Evolutionary conservation across 805 yeast genomes (phyloP), one percentile per base, ranked within the genome.

Genomic region (Jamesozyma piceae): DNA sequence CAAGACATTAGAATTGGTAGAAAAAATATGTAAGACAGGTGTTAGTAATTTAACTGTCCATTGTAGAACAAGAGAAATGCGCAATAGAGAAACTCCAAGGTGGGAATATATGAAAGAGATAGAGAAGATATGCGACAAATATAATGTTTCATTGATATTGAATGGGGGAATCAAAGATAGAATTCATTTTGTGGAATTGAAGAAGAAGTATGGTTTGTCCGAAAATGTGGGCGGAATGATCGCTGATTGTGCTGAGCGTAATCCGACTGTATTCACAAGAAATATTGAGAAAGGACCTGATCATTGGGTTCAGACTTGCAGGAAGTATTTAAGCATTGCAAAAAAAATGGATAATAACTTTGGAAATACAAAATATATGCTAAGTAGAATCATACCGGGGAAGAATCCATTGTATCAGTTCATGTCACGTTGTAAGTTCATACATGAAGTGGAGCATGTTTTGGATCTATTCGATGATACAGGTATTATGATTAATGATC

Each of bases 1-100:
- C 29, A 71, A 75, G 8, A 78, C 95, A 0, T 58, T 81, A 42
- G 66, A 56, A 1, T 66, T 90, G 36, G 82, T 90, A 0, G 53
- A 61, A 19, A 65, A 72, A 32, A 61, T 83, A 11, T 75, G 80
- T 28, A 59, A 66, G 28, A 92, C 98, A 0, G 98, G 98, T 1
- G 84, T 92, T 35, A 47, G 80, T 1, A 85, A 87, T 55, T 66
- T 92, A 50, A 92, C 97, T 0, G 76, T 92, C 3, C 98, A 92
- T 62, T 92, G 97, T 60, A 77, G 98, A 45, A 85, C 94, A 0
- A 74, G 83, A 35, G 76, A 72, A 14, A 92, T 92, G 97, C 72
- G 97, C 54, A 85, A 83, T 54, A 71, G 96, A 45, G 89, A 92
- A 49, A 66, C 68, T 2, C 96, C 96, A 4, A 72, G 83, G 10